Evolutionary conservation across 331 rosid genomes (phyloP), one percentile per base, ranked within the genome.

Genomic region (Arachis monticola): DNA sequence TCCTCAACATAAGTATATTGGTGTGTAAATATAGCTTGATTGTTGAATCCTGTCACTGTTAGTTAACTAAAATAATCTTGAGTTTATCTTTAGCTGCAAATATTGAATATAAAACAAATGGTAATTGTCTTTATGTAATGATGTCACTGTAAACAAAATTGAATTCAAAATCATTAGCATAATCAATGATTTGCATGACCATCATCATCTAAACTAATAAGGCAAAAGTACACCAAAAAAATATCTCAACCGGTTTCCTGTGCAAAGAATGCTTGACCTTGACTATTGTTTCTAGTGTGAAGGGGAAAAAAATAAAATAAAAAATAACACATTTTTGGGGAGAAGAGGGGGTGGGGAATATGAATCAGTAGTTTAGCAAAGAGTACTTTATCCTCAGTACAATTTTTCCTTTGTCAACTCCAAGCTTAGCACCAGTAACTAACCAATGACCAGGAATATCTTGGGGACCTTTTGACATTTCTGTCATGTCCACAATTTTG

Each of bases 391-490:
- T 83, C 81, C 99, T 80, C 81, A 95, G 77, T 60, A 92, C 78
- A 84, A 95, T 90, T 88, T 82, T 88, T 60, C 99, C 98, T 76
- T 95, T 95, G 76, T 95, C 99, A 2, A 95, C 96, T 71, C 98
- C 99, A 70, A 95, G 97, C 88, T 95, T 95, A 9, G 99, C 99
- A 53, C 99, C 99, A 2, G 99, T 92, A 70, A 95, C 98, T 78
- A 95, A 82, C 99, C 99, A 95, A 82, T 95, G 99, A 50, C 99
- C 98, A 27, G 99, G 98, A 82, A 82, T 86, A 86, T 95, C 98
- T 85, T 90, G 97, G 2, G 99, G 98, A 14, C 99, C 99, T 80
- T 85, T 95, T 0, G 91, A 92, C 98, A 95, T 95, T 80, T 92
- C 99, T 30, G 98, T 92, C 82, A 83, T 77, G 80, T 95, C 99